Evolutionary conservation across 495 filamentous ascomycete genomes (phyloP).

Genomic region (Talaromyces liani): DNA sequence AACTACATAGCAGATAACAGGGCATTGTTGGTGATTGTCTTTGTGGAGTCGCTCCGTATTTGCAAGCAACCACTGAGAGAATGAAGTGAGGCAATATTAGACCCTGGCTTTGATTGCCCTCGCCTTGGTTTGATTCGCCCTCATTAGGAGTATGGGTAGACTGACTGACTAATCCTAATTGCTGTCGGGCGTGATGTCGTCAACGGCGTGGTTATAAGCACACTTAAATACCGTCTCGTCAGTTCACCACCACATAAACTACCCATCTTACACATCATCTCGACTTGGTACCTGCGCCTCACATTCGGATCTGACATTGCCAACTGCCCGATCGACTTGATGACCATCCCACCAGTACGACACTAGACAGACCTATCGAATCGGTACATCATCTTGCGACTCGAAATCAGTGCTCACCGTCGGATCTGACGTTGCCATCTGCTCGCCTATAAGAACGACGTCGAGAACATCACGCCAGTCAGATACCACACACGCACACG

Average conservation of each 20-base stretch:
- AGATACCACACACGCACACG: no score
- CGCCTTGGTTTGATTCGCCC: background rate
- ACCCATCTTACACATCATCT: background rate
- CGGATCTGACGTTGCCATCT: background rate
- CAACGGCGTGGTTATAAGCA: background rate
- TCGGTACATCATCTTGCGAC: no score
- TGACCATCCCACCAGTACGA: background rate
- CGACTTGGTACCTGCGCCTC: no score
- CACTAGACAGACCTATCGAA: no score
- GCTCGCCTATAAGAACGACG: no score
- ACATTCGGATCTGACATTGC: background rate
- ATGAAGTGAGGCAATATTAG: background rate
- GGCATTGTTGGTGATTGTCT: background rate
- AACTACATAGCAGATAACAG: background rate
- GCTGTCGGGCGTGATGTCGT: background rate
- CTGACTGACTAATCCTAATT: background rate
- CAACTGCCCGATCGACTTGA: background rate
- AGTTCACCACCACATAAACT: background rate
- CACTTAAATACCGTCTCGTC: background rate
- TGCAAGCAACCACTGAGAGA: background rate
- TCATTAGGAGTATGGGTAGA: background rate
- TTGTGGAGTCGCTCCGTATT: background rate
- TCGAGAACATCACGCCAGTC: no score
- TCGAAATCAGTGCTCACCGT: background rate
- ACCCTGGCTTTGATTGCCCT: background rate